Base-by-base conservation (phyloP, 129 eudicot genomes). In the Flaveria sonorensis region DNA sequence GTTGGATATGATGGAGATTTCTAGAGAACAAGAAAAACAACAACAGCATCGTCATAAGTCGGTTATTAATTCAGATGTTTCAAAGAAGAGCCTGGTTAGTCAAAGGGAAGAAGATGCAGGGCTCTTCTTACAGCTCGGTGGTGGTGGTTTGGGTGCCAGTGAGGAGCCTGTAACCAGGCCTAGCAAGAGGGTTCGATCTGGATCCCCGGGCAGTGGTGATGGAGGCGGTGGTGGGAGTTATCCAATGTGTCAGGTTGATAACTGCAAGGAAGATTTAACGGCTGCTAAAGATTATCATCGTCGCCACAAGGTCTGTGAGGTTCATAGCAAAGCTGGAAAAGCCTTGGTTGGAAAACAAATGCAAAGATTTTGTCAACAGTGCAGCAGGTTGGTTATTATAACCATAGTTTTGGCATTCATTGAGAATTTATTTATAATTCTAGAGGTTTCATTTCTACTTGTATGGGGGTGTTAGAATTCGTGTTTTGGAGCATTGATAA, bases 301-400 rank as follows among this genome's bases (percentile, higher is more conserved):
- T 16, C 90, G 98, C 10, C 98, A 93, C 66, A 93, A 93, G 87
- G 98, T 93, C n/a, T 93, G 98, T 71, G 95, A 87, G 81, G 71
- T 84, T 81, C 98, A 93, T 75, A 90, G 96, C 74, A 93, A 93
- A 76, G 93, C 98, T 45, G 84, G 83, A 15, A 76, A 87, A 48
- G 98, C 98, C 19, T 79, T 88, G 26, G 98, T 93, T 18, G 92
- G 95, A 62, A 88, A 90, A 81, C 96, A 93, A 78, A 90, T 90
- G 96, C 98, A 93, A 71, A 81, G 98, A 80, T 93, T 93, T 71
- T 93, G 98, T 79, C 98, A 93, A 77, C 98, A 93, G 84, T 93
- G 98, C 75, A 93, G 98, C 92, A 90, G 98, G 98, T 93, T 81
- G 10, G 77, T 80, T 46, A 14, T 5, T 73, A 72, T 4, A 12